phyloP scores from a whole-genome alignment of 768 basidiomycete species.

The Arthromyces matolae region DNA sequence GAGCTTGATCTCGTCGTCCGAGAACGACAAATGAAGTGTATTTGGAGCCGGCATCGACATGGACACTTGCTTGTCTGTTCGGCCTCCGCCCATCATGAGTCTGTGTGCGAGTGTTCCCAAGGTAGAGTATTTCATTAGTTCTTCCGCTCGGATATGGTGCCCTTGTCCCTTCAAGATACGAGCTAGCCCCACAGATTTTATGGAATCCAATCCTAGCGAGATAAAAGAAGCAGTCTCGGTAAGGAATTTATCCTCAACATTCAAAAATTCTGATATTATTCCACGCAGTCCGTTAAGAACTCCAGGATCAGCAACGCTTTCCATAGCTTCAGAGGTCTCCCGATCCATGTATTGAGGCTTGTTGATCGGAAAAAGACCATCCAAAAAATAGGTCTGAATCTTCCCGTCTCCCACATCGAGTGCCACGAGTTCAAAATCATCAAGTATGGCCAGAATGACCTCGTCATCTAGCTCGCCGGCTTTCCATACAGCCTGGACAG shows the following conservation, averaged over 20 bases:
- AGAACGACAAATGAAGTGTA: conserved; percentile 5
- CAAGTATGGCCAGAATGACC: conserved; percentile 16
- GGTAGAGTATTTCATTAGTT: conserved; percentile 33
- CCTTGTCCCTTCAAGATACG: conserved; percentile 31
- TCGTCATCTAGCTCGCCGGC: conserved; percentile 10
- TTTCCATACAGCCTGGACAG: conserved; percentile 26
- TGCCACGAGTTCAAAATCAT: conserved; percentile 21
- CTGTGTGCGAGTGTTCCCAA: conserved; percentile 14
- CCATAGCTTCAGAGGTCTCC: background rate
- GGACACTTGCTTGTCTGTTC: too few species aligned
- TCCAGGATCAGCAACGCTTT: conserved; percentile 11
- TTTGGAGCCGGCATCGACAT: background rate
- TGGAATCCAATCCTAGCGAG: conserved; percentile 45
- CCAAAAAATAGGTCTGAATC: background rate
- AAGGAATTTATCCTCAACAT: conserved; percentile 19
- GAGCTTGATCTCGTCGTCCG: conserved; percentile 17
- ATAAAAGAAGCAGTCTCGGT: conserved; percentile 33
- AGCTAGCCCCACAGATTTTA: conserved; percentile 42
- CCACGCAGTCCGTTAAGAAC: conserved; percentile 14
- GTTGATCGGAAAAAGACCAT: too few species aligned
- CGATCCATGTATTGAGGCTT: too few species aligned
- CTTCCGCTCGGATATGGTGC: conserved; percentile 29
- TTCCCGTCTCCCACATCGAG: conserved; percentile 11
- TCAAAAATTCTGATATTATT: conserved; percentile 26
- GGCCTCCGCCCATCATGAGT: too few species aligned